Base-by-base conservation (phyloP, 345 rosid species). In the Isatis tinctoria region DNA sequence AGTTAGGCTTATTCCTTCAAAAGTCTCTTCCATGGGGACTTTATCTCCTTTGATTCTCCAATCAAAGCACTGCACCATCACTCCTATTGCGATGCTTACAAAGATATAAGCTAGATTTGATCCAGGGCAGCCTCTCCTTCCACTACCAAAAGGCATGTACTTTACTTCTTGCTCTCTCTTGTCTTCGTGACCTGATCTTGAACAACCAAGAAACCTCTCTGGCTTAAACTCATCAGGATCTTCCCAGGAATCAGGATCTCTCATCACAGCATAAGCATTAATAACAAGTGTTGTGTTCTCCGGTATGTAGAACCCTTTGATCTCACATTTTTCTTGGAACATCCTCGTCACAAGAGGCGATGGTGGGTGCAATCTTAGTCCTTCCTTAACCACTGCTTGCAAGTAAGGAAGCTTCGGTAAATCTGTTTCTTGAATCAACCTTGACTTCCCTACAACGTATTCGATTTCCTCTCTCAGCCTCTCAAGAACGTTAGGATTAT, bases 221-320 rank as follows among this genome's bases (percentile, higher is more conserved):
- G 56, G 56, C 56, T 49, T 49, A 49, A 49, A 49, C n/a, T 49
- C 30, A 4, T 49, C 7, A 22, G n/a, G 56, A 49, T 49, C 56
- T 22, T 0, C 56, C 56, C 56, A 49, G 7, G 22, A 76, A 43
- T 84, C 78, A 13, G 66, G 8, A 58, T 70, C 74, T 60, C 88
- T 77, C 3, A 88, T 87, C 20, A 84, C 68, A 0, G 84, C 85
- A 89, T 88, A 90, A 4, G 51, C 69, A 72, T 62, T 72, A 17
- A 48, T 32, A 17, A 49, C 3, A 16, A 72, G 3, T 8, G 52
- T 11, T 37, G 75, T 72, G 6, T 49, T 27, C 10, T 61, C 53
- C 1, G 62, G 44, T 17, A 72, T 11, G 4, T 49, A 72, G 16
- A 72, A 72, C 4, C 60, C 54, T 20, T 24, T 24, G 1, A 48